phyloP scores from a whole-genome alignment of 169 alveolate genomes.

The Eimeria zaria region DNA sequence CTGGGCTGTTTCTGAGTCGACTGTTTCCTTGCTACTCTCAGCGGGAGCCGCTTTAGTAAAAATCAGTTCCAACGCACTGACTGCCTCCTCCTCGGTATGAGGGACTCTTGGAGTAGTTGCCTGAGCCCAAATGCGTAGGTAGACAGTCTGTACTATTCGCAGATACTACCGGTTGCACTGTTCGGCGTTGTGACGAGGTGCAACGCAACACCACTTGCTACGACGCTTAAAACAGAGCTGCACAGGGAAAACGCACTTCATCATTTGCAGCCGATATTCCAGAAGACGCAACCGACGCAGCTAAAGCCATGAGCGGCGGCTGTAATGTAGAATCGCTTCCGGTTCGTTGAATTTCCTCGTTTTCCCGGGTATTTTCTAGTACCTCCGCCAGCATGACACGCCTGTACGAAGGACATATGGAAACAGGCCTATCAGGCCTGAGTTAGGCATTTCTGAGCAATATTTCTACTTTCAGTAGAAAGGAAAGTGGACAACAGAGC shows the following conservation, averaged over 20 bases:
- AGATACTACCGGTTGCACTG: neutral
- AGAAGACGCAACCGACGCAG: slow-evolving; percentile 59
- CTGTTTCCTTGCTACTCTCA: slow-evolving; percentile 57
- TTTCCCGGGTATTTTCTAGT: neutral
- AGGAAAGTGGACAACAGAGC: neutral
- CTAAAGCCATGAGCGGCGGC: slow-evolving; percentile 67
- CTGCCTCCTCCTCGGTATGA: slow-evolving; percentile 40
- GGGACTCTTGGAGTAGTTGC: slow-evolving; percentile 31
- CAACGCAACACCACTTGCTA: neutral
- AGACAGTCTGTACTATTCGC: neutral
- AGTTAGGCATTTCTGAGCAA: neutral
- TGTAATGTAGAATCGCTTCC: slow-evolving; percentile 2
- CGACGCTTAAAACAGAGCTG: neutral
- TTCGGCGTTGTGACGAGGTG: neutral
- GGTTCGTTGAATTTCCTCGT: neutral
- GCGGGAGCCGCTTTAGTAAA: neutral
- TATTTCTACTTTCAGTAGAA: neutral
- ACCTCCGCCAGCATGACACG: slow-evolving; percentile 75
- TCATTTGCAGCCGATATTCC: slow-evolving; percentile 19
- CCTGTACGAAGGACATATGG: neutral
- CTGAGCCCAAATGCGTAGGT: neutral
- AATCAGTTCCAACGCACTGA: slow-evolving; percentile 62
- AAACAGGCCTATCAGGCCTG: neutral
- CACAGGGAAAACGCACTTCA: slow-evolving; percentile 1
- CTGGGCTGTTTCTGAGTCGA: slow-evolving; percentile 52